phyloP scores from a whole-genome alignment of 345 rosid genomes.

The Barbarea vulgaris region DNA sequence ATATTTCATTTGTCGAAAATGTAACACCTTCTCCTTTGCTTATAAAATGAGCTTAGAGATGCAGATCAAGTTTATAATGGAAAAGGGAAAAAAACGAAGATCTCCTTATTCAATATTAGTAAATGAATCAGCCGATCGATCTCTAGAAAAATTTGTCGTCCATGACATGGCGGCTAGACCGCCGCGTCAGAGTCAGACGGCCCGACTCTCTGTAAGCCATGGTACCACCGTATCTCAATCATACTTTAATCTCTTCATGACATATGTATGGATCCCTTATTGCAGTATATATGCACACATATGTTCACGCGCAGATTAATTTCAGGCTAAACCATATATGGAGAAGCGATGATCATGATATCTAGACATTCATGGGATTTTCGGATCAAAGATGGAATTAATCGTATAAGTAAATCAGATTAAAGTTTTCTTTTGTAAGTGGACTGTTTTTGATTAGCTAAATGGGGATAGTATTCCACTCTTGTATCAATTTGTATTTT shows the following conservation, averaged over 20 bases:
- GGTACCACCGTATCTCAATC: constrained; percentile 18
- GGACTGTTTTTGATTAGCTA: constrained; percentile 2
- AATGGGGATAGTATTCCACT: constrained; percentile 11
- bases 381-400: constrained; percentile 15
- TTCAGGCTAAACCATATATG: constrained; percentile 16
- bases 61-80: constrained; percentile 1
- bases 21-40: constrained; percentile 1
- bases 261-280: background rate
- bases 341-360: constrained; percentile 21
- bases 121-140: background rate
- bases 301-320: background rate
- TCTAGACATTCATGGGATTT: constrained; percentile 20
- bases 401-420: background rate
- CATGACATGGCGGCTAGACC: background rate
- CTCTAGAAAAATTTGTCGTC: background rate
- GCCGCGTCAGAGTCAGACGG: background rate
- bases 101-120: background rate
- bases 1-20: background rate
- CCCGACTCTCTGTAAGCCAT: background rate
- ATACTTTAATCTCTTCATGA: background rate
- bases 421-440: constrained; percentile 13
- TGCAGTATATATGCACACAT: background rate
- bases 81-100: background rate
- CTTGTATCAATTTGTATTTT: background rate
- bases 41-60: constrained; percentile 12